Evolutionary conservation across 257 asterid genomes (phyloP).

Genomic region (Solanum rostratum): DNA sequence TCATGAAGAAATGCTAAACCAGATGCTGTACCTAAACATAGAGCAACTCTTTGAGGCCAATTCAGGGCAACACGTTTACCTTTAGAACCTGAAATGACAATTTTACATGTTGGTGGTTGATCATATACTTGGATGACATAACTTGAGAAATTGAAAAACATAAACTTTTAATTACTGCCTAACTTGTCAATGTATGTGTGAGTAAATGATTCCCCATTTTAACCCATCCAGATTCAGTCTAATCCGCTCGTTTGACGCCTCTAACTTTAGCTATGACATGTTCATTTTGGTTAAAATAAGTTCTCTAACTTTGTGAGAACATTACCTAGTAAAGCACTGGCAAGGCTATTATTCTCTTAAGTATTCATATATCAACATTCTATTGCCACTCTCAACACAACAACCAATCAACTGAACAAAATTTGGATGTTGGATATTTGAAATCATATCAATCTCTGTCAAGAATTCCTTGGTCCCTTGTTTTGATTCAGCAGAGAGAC

Average conservation of each 20-base stretch:
- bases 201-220: neutral
- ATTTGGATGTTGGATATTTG: conserved; percentile 50
- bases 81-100: conserved; percentile 31
- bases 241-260: neutral
- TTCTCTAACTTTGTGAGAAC: neutral
- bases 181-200: neutral
- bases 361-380: conserved; percentile 67
- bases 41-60: conserved; percentile 65
- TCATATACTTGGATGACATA: neutral
- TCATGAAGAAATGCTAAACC: conserved; percentile 86
- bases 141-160: too few species aligned
- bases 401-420: conserved; percentile 75
- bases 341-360: conserved; percentile 79
- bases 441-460: conserved; percentile 58
- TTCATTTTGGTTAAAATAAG: neutral
- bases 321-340: conserved; percentile 44
- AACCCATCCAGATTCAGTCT: neutral
- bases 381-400: conserved; percentile 47
- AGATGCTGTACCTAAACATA: conserved; percentile 61
- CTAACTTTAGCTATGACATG: neutral
- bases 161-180: too few species aligned
- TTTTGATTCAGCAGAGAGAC: conserved; percentile 64
- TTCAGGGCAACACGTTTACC: conserved; percentile 28
- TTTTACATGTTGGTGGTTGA: neutral
- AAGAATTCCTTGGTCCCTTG: conserved; percentile 74